Evolutionary conservation across 108 stramenopile genomes (phyloP).

Genomic region (Seminavis robusta): DNA sequence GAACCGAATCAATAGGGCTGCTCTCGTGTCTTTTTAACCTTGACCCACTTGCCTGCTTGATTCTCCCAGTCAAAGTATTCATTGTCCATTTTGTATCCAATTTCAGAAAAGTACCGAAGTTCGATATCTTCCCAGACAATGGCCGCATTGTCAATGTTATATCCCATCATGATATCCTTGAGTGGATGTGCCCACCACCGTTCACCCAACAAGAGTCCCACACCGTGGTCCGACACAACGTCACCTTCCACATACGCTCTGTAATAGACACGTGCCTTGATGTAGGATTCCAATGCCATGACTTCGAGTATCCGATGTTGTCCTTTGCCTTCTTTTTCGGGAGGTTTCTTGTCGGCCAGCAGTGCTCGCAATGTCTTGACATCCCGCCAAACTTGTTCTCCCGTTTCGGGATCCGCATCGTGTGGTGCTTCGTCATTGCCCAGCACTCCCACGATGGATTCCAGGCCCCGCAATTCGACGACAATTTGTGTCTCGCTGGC

Average conservation of each 20-base stretch:
- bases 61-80: constrained; percentile 25
- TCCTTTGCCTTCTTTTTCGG: constrained; percentile 17
- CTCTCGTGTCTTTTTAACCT: no score
- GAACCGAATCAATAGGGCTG: no score
- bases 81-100: constrained; percentile 21
- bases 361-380: constrained; percentile 17
- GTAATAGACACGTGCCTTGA: constrained; percentile 30
- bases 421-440: constrained; percentile 7
- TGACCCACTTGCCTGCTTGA: constrained; percentile 11
- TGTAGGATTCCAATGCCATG: constrained; percentile 19
- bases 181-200: constrained; percentile 22
- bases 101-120: constrained; percentile 14
- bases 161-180: constrained; percentile 23
- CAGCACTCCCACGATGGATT: constrained; percentile 9
- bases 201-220: constrained; percentile 14
- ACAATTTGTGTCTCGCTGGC: constrained; percentile 11
- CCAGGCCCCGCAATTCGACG: constrained; percentile 20
- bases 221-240: constrained; percentile 22
- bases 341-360: constrained; percentile 11
- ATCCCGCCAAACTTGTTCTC: constrained; percentile 20
- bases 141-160: constrained; percentile 11
- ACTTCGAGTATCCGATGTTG: constrained; percentile 13
- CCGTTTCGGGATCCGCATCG: constrained; percentile 16
- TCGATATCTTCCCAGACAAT: constrained; percentile 27
- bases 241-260: constrained; percentile 14